Percentiles rank a stretch among this genome's conserved stretches.
Conservation (phyloP, 2,329 filamentous ascomycete genomes). For the Nothophoma quercina region DNA sequence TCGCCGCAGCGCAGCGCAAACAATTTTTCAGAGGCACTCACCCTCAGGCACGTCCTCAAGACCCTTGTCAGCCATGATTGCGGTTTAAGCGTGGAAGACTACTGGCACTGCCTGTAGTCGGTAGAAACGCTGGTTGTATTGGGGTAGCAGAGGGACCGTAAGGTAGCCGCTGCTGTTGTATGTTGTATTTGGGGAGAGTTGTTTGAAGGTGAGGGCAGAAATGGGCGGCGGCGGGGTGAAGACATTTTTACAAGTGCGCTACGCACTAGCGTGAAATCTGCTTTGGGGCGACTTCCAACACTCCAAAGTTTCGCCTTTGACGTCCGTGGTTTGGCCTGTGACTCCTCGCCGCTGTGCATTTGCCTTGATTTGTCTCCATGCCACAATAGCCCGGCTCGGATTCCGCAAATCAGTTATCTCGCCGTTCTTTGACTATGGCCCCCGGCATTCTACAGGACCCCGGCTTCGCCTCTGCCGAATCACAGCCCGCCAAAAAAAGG, state of each 20-base stretch:
- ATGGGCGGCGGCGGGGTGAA: conserved; percentile 30
- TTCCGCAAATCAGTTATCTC: conserved; percentile 14
- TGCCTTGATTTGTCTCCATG: conserved; percentile 1
- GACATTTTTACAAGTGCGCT: conserved; percentile 24
- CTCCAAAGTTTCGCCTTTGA: conserved; percentile 9
- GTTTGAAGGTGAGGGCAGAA: conserved; percentile 38
- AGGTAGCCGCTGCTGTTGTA: conserved; percentile 17
- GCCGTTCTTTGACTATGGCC: conserved; percentile 35
- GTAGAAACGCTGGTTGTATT: conserved; percentile 48
- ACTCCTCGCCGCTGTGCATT: conserved; percentile 10
- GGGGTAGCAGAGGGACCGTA: conserved; percentile 19
- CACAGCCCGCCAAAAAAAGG: conserved; percentile 46
- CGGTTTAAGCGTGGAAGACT: conserved; percentile 57
- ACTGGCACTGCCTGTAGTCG: conserved; percentile 21
- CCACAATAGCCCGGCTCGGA: conserved; percentile 13
- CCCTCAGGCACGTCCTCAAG: conserved; percentile 97
- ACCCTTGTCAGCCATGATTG: conserved; percentile 99
- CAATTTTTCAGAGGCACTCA: conserved; percentile 63
- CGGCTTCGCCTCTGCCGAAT: conserved; percentile 34
- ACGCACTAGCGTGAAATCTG: conserved; percentile 15
- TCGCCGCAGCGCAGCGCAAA: conserved; percentile 10
- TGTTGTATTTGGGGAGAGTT: conserved; percentile 37
- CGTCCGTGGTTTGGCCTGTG: conserved; percentile 6
- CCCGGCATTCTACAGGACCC: conserved; percentile 42
- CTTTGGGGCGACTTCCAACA: conserved; percentile 9